Base-by-base conservation (phyloP, 2,329 filamentous ascomycete species). In the Metarhizium brunneum region DNA sequence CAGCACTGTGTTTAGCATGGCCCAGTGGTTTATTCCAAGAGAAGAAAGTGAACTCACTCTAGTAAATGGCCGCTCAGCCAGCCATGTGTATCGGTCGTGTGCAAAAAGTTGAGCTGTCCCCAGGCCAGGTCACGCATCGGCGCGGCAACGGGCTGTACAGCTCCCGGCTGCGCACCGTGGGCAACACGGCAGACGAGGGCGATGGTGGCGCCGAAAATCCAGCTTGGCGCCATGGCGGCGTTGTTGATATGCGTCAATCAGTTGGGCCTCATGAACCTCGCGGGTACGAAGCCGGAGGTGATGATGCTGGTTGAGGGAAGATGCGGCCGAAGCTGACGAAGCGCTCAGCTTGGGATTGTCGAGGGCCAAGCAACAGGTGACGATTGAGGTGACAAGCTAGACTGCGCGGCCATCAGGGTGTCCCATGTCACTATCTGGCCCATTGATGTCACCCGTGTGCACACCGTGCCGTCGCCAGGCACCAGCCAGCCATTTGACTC, bases 91-190 rank as follows among this genome's bases (percentile, higher is more conserved):
- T 97, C 88, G 45, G 94, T 97, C 0, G 94, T 97, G 67, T 95
- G 92, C n/a, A 99, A 73, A 70, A 96, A 95, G 77, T 97, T 97
- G 66, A 97, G 80, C 69, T 96, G 87, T n/a, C 88, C 92, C 90
- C 92, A 96, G 64, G 84, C 81, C 54, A 99, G 78, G 62, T 90
- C 81, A 65, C 92, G 86, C 72, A 97, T 82, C 49, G 91, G 92
- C 55, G 87, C 90, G 56, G 84, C 80, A 57, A 92, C 80, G 7
- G 94, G 90, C 45, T 81, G 73, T n/a, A 85, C 85, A 54, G 92
- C 90, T 56, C 83, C 84, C 10, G 92, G 92, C 70, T 99, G 94
- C 57, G 85, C 79, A 20, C 75, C 76, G 51, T 71, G 67, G 36
- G 68, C 73, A 54, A 69, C 20, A 48, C 20, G 20, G 25, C 3